These are phyloP conservation scores for Austropuccinia psidii DNA, from an alignment of 1,284 basidiomycete genomes.

Conservation along the genomic window DNA sequence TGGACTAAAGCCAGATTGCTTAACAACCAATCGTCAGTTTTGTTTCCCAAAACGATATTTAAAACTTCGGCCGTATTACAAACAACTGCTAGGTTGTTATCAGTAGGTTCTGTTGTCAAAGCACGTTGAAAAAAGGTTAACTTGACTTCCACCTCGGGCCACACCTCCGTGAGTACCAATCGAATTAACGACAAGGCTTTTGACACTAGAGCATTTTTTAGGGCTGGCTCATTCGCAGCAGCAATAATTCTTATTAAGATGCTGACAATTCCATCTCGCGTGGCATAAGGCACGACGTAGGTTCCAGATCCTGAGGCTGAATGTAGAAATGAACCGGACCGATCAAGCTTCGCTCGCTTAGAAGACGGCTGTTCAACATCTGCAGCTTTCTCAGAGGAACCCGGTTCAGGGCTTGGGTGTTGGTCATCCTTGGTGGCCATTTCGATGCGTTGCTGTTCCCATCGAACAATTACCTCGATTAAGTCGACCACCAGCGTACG, in stretches of 20 bases:
- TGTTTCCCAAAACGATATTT: conserved; percentile 73
- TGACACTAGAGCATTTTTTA: conserved; percentile 60
- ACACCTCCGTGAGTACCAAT: conserved; percentile 70
- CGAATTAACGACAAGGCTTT: conserved; percentile 74
- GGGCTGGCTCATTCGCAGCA: conserved; percentile 62
- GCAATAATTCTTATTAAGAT: conserved; percentile 81
- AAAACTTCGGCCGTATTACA: conserved; percentile 82
- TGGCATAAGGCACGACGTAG: conserved; percentile 67
- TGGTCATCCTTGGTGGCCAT: conserved; percentile 51
- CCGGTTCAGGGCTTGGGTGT: conserved; percentile 33
- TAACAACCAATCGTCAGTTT: conserved; percentile 74
- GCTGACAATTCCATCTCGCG: conserved; percentile 83
- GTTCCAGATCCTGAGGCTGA: conserved; percentile 39
- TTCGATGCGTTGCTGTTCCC: conserved; percentile 51
- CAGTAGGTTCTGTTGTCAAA: conserved; percentile 64
- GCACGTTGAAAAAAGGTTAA: conserved; percentile 76
- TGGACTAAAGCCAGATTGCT: conserved; percentile 72
- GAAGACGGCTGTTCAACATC: conserved; percentile 46
- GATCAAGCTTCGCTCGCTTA: conserved; percentile 37
- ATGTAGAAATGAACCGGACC: conserved; percentile 35
- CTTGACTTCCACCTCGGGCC: conserved; percentile 91
- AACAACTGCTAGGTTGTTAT: conserved; percentile 61
- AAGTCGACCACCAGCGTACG: conserved; percentile 55
- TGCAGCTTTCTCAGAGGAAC: conserved; percentile 41
- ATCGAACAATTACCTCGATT: conserved; percentile 49